A percentile compares a stretch with the other conserved stretches of the same genome.
Conservation (phyloP, 2,329 filamentous ascomycete genomes). For the Microsporum canis region DNA sequence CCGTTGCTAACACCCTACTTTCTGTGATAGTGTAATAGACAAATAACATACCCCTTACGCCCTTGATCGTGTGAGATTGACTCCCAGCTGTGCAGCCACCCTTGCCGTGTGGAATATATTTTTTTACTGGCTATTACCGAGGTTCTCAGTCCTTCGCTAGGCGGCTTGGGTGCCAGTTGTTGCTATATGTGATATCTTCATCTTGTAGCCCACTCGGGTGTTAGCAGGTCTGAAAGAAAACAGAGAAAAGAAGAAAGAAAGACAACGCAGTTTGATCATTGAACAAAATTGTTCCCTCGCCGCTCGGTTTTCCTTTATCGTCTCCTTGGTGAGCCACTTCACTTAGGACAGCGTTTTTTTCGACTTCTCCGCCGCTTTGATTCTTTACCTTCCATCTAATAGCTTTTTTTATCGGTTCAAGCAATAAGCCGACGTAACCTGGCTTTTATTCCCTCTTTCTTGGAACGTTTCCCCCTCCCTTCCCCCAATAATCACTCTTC, state of each 20-base stretch:
- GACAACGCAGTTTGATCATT: conserved; percentile 1
- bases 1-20: not conserved
- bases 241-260: not conserved
- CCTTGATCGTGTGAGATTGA: not conserved
- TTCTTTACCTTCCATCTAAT: not conserved
- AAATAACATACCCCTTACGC: not conserved
- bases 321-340: not conserved
- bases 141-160: not conserved
- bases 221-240: not conserved
- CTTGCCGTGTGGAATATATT: not conserved
- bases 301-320: not conserved
- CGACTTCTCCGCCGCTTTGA: not conserved
- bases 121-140: not conserved
- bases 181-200: conserved; percentile 4
- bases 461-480: not conserved
- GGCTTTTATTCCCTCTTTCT: not conserved
- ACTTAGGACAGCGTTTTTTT: not conserved
- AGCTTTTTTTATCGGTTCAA: conserved; percentile 1
- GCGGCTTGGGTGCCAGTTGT: not conserved
- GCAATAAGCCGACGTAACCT: not conserved
- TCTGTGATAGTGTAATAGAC: not conserved
- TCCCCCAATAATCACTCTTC: not conserved
- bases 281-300: conserved; percentile 2
- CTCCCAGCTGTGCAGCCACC: not conserved
- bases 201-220: conserved; percentile 3